Base-by-base conservation (phyloP, 306 rosid genomes). In the Dicorynia guianensis region DNA sequence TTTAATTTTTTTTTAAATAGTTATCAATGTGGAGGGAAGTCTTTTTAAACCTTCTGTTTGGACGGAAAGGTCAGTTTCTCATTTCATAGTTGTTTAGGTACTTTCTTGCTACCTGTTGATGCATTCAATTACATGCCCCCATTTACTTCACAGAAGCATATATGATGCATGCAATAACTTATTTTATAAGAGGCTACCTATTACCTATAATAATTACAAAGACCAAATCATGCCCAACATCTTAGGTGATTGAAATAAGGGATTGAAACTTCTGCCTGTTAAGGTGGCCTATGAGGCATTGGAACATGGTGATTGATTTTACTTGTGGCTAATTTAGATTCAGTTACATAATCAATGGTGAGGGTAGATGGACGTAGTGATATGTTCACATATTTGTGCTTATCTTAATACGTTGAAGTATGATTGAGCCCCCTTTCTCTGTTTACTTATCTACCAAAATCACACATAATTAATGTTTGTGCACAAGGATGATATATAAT, bases 61-160 rank as follows among this genome's bases (percentile, higher is more conserved):
- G 44, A 49, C 14, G 5, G 8, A 38, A 33, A 19, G 46, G 48
- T 50, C 34, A 36, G 6, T 10, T 65, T 57, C 38, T 70, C 50
- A 49, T 59, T 48, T 59, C 6, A 3, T 46, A 25, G 66, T 58
- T 50, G 13, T 30, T 53, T 40, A 39, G 53, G 4, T 40, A 48
- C 39, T 40, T 46, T 64, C 55, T 77, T 70, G 42, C 63, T 52
- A 46, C 43, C 17, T 64, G 53, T 14, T 40, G 42, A 15, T 66
- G 67, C 74, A 34, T 59, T 36, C 3, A 8, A 11, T 20, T 66
- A 19, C 35, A 4, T 49, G 4, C 46, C 46, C 46, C 59, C 19
- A 7, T 69, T 68, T 70, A 43, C 56, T 64, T 49, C 54, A 43
- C 20, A 11, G 14, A 46, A 18, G 66, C 76, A 14, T 61, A 11